A percentile compares a stretch with the other conserved stretches of the same genome.
Evolutionary conservation across 352 stramenopile species (phyloP).

Genomic region (Chrysophaeum taylorii): DNA sequence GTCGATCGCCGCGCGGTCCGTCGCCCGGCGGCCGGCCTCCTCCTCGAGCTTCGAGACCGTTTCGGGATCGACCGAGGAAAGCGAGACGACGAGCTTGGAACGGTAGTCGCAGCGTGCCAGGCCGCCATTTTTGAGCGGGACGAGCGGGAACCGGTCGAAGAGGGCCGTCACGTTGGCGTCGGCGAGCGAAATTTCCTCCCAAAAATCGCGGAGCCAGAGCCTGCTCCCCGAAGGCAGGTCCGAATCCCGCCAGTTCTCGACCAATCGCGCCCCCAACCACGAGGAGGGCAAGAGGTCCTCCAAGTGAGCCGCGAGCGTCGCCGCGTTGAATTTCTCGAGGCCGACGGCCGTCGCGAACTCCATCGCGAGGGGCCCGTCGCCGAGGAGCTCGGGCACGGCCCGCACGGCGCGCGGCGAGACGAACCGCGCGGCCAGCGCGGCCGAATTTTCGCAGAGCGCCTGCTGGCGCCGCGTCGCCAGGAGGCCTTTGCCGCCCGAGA

Average conservation of each 20-base stretch:
- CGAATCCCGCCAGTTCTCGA: not conserved
- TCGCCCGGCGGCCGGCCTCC: not conserved
- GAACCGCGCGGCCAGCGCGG: not conserved
- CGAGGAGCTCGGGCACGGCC: not conserved
- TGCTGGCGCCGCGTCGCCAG: not conserved
- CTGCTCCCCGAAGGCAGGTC: not conserved
- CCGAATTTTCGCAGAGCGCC: constrained; percentile 5
- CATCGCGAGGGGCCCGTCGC: not conserved
- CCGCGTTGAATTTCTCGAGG: not conserved
- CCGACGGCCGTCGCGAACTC: not conserved
- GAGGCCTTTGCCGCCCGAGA: not conserved
- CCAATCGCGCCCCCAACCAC: not conserved
- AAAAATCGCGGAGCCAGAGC: not conserved
- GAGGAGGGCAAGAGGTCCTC: not conserved
- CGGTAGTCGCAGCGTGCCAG: not conserved
- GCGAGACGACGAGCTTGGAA: not conserved
- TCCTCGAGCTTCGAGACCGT: not conserved
- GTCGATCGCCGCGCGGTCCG: not conserved
- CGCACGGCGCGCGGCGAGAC: not conserved
- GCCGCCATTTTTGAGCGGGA: not conserved
- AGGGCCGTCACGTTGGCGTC: not conserved
- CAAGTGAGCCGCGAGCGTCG: not conserved
- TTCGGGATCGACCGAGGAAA: not conserved
- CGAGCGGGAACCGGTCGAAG: not conserved
- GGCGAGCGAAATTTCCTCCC: not conserved